Evolutionary conservation across 2,329 filamentous ascomycete species (phyloP).

Genomic region (Berkeleyomyces basicola): DNA sequence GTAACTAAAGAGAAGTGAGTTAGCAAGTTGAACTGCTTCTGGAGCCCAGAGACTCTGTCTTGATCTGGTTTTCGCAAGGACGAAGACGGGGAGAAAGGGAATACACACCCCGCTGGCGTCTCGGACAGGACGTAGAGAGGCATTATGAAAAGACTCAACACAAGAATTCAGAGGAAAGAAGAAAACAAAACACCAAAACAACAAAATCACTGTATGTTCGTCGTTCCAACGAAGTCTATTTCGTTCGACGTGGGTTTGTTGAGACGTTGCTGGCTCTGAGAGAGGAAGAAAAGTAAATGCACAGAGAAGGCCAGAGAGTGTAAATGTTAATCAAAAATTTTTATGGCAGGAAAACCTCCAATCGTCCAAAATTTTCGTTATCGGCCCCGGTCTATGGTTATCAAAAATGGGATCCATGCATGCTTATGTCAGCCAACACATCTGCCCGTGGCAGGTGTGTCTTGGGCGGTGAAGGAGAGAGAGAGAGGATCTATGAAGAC

Average conservation of each 20-base stretch:
- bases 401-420: conserved; percentile 11
- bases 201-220: conserved; percentile 1
- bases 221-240: conserved; percentile 10
- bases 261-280: conserved; percentile 7
- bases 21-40: conserved; percentile 1
- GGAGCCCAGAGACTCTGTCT: neutral
- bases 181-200: conserved; percentile 5
- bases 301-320: conserved; percentile 10
- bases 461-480: neutral
- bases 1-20: conserved; percentile 43
- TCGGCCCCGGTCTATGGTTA: conserved; percentile 13
- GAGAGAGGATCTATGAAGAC: neutral
- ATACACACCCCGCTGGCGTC: conserved; percentile 61
- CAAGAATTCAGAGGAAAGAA: neutral
- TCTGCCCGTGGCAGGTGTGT: neutral
- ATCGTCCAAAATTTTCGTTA: conserved; percentile 15
- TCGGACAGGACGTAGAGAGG: conserved; percentile 82
- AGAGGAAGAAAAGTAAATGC: conserved; percentile 9
- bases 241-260: conserved; percentile 7
- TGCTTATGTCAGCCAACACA: conserved; percentile 12
- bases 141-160: conserved; percentile 11
- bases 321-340: conserved; percentile 13
- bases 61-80: neutral
- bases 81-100: conserved; percentile 5
- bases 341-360: conserved; percentile 13